Percentiles rank a stretch among this genome's conserved stretches.
phyloP scores from a whole-genome alignment of 257 asterid genomes.

The Ilex aquifolium region DNA sequence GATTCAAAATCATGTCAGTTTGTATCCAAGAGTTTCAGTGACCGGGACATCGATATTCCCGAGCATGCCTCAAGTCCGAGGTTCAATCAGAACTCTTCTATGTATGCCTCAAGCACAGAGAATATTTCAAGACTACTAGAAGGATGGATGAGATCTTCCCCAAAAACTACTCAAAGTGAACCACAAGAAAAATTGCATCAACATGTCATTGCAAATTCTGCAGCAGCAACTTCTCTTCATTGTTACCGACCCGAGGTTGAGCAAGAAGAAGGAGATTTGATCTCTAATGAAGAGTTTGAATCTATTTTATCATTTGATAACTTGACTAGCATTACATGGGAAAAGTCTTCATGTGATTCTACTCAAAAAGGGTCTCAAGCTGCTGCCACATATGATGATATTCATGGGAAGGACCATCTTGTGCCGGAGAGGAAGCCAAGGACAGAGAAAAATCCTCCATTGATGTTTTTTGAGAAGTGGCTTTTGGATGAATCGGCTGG shows the following conservation, averaged over 20 bases:
- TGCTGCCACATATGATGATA: conserved; percentile 19
- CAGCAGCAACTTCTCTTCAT: conserved; percentile 13
- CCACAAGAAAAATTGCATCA: background rate
- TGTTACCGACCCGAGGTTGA: conserved; percentile 25
- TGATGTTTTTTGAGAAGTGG: conserved; percentile 85
- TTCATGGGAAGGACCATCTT: background rate
- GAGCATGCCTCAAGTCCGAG: conserved; percentile 6
- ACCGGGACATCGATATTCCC: conserved; percentile 11
- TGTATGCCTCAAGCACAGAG: conserved; percentile 84
- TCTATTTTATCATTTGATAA: conserved; percentile 36
- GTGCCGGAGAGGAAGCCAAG: conserved; percentile 24
- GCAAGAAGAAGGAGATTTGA: conserved; percentile 13
- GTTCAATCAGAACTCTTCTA: conserved; percentile 29
- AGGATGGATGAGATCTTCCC: conserved; percentile 91
- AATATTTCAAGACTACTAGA: conserved; percentile 83
- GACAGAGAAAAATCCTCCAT: conserved; percentile 44
- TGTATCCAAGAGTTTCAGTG: conserved; percentile 21
- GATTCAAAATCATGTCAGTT: conserved; percentile 28
- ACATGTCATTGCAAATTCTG: background rate
- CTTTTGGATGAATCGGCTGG: conserved; percentile 66
- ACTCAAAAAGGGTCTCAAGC: conserved; percentile 39
- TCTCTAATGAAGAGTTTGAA: conserved; percentile 34
- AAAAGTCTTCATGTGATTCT: conserved; percentile 42
- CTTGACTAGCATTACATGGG: conserved; percentile 21
- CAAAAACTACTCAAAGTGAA: conserved; percentile 9